Evolutionary conservation across 2,329 filamentous ascomycete genomes (phyloP).

Genomic region (Diaporthe caulivora): DNA sequence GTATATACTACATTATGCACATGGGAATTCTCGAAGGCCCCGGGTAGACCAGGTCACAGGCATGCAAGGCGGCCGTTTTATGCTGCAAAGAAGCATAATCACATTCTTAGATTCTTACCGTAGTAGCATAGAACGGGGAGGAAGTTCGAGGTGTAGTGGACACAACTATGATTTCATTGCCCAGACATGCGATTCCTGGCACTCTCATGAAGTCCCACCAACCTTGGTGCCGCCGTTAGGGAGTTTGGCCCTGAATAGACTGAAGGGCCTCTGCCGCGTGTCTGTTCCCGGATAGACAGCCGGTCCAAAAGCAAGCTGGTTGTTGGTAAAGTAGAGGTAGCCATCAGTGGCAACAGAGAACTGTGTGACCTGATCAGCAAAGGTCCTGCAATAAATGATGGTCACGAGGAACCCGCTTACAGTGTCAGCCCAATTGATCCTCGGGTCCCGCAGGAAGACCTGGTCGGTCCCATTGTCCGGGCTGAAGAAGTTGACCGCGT

Average conservation of each 20-base stretch:
- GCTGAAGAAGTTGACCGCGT: conserved; percentile 60
- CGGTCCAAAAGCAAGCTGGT: conserved; percentile 54
- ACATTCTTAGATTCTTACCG: too few relatives aligned
- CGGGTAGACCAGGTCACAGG: too few relatives aligned
- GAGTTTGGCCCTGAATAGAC: conserved; percentile 44
- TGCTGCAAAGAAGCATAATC: too few relatives aligned
- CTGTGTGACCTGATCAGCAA: conserved; percentile 13
- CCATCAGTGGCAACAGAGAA: conserved; percentile 57
- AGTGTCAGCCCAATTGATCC: conserved; percentile 62
- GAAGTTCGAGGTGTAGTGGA: too few relatives aligned
- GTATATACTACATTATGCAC: too few relatives aligned
- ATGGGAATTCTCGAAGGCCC: too few relatives aligned
- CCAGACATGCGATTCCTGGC: too few relatives aligned
- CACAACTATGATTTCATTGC: too few relatives aligned
- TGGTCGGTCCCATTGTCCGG: conserved; percentile 51
- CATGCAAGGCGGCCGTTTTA: too few relatives aligned
- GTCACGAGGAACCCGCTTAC: conserved; percentile 34
- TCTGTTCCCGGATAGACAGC: conserved; percentile 40
- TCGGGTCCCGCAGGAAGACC: conserved; percentile 57
- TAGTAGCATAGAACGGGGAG: too few relatives aligned
- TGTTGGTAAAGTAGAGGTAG: conserved; percentile 66
- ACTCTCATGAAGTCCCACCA: neutral
- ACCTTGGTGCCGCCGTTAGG: conserved; percentile 45
- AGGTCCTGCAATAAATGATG: neutral
- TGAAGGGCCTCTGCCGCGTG: conserved; percentile 43